Base-by-base conservation (phyloP, 1,139 yeast species). In the Lodderomyces metapsilosis region DNA sequence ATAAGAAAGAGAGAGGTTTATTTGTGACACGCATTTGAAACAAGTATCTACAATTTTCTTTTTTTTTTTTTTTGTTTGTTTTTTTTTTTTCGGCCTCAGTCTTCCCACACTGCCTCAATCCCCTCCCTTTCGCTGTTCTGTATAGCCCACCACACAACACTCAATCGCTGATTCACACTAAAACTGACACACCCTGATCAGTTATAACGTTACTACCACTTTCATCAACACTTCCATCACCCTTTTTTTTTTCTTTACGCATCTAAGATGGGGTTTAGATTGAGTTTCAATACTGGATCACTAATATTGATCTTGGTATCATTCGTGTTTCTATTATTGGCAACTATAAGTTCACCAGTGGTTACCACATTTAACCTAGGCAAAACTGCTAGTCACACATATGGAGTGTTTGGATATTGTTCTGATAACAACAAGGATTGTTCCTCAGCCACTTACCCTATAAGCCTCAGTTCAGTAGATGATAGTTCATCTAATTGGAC, bases 381-480 rank as follows among this genome's bases (percentile, higher is more conserved):
- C 42, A 59, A 58, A 16, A 63, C 63, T 49, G 68, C 70, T 17
- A 78, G 74, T 39, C 71, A 72, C 55, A 68, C 76, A 42, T 92
- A 84, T 59, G 98, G 98, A 4, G 88, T 88, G 1, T 87, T 91
- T 67, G 98, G 98, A 2, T 77, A 79, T 48, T 91, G 98, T 61
- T 57, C 49, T 34, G 40, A 51, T 5, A 46, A 58, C 20, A 57
- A 67, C 3, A 57, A 64, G 5, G 54, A 61, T 1, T 87, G 96
- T 61, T 69, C 83, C 0, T 43, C 45, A 5, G 66, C 70, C 4
- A 43, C 55, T n/a, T 72, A 62, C 47, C 78, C 78, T 1, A 58
- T 67, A 41, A 32, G 39, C 2, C 48, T 64, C 15, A 52, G 61
- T 28, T 36, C 43, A 5, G 43, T 52, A 11, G 52, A 53, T 18